These are phyloP conservation scores for Blastobotrys elegans DNA, from an alignment of 1,139 yeast species.

Conservation along the genomic window DNA sequence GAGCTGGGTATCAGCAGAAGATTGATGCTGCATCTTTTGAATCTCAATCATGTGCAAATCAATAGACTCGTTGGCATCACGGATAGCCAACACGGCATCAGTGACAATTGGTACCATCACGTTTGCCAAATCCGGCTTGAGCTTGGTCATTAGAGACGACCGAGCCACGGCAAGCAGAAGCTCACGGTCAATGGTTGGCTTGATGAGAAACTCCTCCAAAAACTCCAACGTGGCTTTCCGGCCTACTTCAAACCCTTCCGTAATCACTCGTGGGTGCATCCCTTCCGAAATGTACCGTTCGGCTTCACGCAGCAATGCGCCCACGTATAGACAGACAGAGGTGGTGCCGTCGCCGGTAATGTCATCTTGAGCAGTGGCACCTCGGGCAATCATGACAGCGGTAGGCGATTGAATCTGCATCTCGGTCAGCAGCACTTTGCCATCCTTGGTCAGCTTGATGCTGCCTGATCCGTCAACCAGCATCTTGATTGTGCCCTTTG, in stretches of 20 bases:
- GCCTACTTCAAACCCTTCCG: constrained; percentile 93
- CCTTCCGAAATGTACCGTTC: constrained; percentile 91
- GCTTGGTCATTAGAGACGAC: constrained; percentile 83
- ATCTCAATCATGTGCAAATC: constrained; percentile 98
- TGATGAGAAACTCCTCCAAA: constrained; percentile 54
- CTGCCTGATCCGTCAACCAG: constrained; percentile 96
- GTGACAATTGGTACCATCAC: constrained; percentile 90
- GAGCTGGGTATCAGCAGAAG: constrained; percentile 76
- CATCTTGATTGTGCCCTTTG: constrained; percentile 95
- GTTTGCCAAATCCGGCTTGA: constrained; percentile 67
- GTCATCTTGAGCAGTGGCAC: constrained; percentile 98
- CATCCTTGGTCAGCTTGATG: constrained; percentile 94
- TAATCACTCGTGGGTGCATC: constrained; percentile 88
- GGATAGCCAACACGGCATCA: constrained; percentile 86
- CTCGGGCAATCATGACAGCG: constrained; percentile 95
- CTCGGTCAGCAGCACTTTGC: constrained; percentile 86
- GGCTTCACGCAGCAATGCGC: constrained; percentile 91
- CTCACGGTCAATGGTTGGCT: constrained; percentile 61
- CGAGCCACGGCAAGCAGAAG: constrained; percentile 86
- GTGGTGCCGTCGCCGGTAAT: constrained; percentile 99
- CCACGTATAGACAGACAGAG: constrained; percentile 91
- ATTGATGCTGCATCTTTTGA: constrained; percentile 95
- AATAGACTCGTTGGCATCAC: constrained; percentile 49
- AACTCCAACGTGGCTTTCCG: constrained; percentile 67
- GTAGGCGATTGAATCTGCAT: constrained; percentile 99